Percentiles rank a stretch among this genome's conserved stretches.
Conservation (phyloP, 2,329 filamentous ascomycete genomes). For the Pseudogymnoascus pannorum region DNA sequence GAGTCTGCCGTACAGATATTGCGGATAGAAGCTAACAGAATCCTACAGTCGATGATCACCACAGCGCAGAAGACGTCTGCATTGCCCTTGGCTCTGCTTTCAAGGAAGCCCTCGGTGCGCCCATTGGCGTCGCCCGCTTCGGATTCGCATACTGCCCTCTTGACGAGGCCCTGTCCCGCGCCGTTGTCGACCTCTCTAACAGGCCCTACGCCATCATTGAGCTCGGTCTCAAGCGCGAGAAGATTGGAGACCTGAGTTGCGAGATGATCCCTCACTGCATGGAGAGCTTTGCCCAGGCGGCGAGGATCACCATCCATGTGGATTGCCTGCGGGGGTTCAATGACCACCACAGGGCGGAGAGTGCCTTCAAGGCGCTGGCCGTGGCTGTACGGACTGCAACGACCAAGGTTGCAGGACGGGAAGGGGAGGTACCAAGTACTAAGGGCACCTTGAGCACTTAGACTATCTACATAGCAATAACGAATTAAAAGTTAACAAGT, state of each 20-base stretch:
- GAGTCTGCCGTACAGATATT: constrained; percentile 29
- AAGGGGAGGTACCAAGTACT: constrained; percentile 90
- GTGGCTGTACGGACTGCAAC: constrained; percentile 77
- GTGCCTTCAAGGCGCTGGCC: constrained; percentile 92
- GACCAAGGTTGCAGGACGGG: constrained; percentile 65
- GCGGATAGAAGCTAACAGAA: background rate
- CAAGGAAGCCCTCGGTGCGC: constrained; percentile 67
- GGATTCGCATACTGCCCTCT: constrained; percentile 88
- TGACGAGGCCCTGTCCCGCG: constrained; percentile 88
- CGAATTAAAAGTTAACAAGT: background rate
- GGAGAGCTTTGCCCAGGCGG: constrained; percentile 86
- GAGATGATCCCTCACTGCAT: constrained; percentile 98
- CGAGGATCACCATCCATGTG: constrained; percentile 88
- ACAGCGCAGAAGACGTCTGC: constrained; percentile 93
- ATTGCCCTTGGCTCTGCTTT: constrained; percentile 85
- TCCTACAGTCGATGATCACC: constrained; percentile 83
- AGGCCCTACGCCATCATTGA: constrained; percentile 80
- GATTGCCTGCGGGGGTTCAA: constrained; percentile 86
- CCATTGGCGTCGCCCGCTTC: constrained; percentile 79
- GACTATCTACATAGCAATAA: background rate
- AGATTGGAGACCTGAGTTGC: constrained; percentile 83
- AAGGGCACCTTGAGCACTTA: constrained; percentile 77
- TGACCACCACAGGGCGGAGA: constrained; percentile 94
- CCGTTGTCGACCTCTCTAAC: constrained; percentile 91
- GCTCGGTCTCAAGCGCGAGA: constrained; percentile 79